A percentile compares a stretch with the other conserved stretches of the same genome.
Conservation (phyloP, 1,139 yeast genomes). For the Suhomyces anneliseae region DNA sequence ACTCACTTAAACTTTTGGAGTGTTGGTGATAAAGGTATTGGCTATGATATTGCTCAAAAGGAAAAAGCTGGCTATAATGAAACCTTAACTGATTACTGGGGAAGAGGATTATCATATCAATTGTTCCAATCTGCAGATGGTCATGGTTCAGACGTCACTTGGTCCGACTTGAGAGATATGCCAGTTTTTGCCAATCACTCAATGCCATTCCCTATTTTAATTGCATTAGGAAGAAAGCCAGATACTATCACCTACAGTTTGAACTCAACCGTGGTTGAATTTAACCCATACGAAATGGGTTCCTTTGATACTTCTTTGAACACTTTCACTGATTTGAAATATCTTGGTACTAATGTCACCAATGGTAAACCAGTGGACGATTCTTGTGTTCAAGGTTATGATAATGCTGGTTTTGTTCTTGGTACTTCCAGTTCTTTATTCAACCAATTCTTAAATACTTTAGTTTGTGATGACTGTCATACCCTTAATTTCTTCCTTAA, state of each 20-base stretch:
- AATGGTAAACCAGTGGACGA: conserved; percentile 29
- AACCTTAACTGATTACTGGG: conserved; percentile 64
- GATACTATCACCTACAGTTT: conserved; percentile 32
- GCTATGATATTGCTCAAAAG: conserved; percentile 29
- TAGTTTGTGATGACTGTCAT: conserved; percentile 49
- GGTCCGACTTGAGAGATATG: conserved; percentile 34
- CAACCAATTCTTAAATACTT: conserved; percentile 63
- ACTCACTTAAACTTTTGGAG: conserved; percentile 34
- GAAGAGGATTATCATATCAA: conserved; percentile 41
- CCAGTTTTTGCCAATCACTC: conserved; percentile 31
- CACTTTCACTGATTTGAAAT: conserved; percentile 37
- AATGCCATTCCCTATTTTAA: conserved; percentile 43
- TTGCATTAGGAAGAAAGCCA: conserved; percentile 39
- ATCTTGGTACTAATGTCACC: conserved; percentile 34
- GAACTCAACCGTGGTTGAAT: conserved; percentile 42
- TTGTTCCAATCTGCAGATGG: conserved; percentile 29
- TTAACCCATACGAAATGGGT: conserved; percentile 46
- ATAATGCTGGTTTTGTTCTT: conserved; percentile 72
- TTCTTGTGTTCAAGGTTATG: conserved; percentile 65
- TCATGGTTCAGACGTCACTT: conserved; percentile 26
- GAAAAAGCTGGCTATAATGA: conserved; percentile 51
- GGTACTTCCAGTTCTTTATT: conserved; percentile 82
- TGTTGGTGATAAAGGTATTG: conserved; percentile 24
- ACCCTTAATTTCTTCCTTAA: conserved; percentile 52
- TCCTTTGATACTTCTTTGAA: conserved; percentile 43